Base-by-base conservation (phyloP, 1,284 basidiomycete genomes). In the Apiotrichum domesticum region DNA sequence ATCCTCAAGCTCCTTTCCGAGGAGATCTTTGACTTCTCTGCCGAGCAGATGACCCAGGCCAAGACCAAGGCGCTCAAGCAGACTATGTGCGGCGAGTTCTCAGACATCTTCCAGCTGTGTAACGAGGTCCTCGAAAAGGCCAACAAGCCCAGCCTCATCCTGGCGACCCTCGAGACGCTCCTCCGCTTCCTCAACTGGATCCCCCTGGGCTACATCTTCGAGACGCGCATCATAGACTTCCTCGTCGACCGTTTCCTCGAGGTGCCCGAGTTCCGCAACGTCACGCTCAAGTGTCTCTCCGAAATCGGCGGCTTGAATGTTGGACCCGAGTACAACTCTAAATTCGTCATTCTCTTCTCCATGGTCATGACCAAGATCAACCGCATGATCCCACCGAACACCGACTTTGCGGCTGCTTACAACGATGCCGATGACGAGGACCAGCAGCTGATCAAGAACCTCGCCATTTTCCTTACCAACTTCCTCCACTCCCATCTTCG, bases 151-250 rank as follows among this genome's bases (percentile, higher is more conserved):
- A 93, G 90, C 35, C 79, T 99, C 57, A 95, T 98, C 80, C 93
- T 85, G 77, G 90, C 90, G 8, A 98, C 96, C 3, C 81, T 99
- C 62, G 95, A 98, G 77, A 98, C 96, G 0, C 82, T 98, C 44
- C 81, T 98, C 59, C 83, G 93, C 57, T 99, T 99, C 83, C 80
- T 99, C 68, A 98, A 98, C 78, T 99, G 96, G 96, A 98, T 99
- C 71, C 96, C 96, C 49, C 80, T 99, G 46, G 96, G 95, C 33
- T 99, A 95, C 77, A 98, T 99, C 67, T 99, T 98, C 66, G 96
- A 98, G 80, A 98, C 96, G 1, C 90, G 88, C 51, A 88, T 99
- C 69, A 98, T 98, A 66, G 96, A 99, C 78, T 83, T 91, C 58
- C 82, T 99, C 29, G 83, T 98, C 51, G 87, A 85, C 91, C 71